Conservation (phyloP, 192 early-diverging fungal species). For the Linnemannia hyalina region DNA sequence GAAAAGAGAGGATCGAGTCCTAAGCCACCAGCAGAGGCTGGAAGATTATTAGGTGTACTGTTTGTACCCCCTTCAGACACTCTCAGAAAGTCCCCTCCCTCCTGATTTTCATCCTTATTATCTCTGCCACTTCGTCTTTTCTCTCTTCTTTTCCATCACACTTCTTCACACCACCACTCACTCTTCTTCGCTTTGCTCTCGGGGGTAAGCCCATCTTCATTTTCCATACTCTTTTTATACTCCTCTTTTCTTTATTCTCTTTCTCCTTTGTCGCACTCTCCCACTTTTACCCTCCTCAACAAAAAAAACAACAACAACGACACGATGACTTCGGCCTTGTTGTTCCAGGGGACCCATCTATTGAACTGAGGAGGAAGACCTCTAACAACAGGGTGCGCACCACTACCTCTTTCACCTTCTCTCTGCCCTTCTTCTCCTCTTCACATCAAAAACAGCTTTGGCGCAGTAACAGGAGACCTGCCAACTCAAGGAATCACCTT, state of each 20-base stretch:
- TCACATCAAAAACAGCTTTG: background rate
- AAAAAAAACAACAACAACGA: background rate
- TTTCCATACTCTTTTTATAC: background rate
- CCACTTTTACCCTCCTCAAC: background rate
- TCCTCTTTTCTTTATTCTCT: background rate
- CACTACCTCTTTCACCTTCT: background rate
- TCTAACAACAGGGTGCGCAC: constrained; percentile 1
- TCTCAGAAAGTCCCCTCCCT: background rate
- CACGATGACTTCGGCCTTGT: background rate
- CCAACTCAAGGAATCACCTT: background rate
- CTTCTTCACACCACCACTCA: background rate
- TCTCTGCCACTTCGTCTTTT: background rate
- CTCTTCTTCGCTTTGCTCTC: background rate
- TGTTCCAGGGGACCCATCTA: background rate
- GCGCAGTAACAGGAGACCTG: background rate
- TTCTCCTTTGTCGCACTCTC: background rate
- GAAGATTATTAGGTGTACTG: background rate
- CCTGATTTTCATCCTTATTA: background rate
- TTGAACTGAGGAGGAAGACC: background rate
- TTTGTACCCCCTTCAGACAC: background rate
- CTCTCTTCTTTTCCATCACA: background rate
- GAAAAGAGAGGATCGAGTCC: too few species aligned
- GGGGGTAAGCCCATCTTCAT: constrained; percentile 17
- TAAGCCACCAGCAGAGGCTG: too few species aligned
- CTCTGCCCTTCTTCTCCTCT: background rate